Evolutionary conservation across 164 flowering plant genomes (phyloP), one percentile per base, ranked within the genome.

Genomic region (Vitis rotundifolia): DNA sequence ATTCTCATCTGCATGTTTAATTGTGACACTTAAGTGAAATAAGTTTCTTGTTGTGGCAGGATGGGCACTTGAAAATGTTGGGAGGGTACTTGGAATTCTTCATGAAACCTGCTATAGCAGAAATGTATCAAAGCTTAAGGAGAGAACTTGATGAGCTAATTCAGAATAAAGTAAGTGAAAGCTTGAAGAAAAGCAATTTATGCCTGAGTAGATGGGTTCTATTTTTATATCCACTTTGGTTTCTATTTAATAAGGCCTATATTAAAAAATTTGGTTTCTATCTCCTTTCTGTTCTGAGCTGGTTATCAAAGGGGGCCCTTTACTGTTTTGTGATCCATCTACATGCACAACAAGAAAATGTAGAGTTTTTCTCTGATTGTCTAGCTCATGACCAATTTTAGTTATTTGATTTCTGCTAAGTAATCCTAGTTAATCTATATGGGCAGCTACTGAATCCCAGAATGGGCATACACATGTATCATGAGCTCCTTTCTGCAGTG

Each of bases 11-110:
- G 18, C 8, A 49, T 61, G 7, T 44, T 64, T 55, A 16, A 2
- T 19, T 57, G 28, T 6, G 28, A 18, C 13, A 51, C 9, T 37
- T 22, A 58, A 3, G n/a, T 54, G 14, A 62, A 59, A 55, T 54
- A 15, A 11, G 0, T 11, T 55, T 54, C 26, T 15, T 22, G 49
- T 47, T 74, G 71, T 76, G 70, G 71, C 79, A 94, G 98, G 91
- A 88, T 71, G 98, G 97, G n/a, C 98, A 92, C 73, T 76, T 94
- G 73, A 91, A 87, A 73, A 88, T 94, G 97, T 67, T 94, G 77
- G 97, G 92, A 28, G 98, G 98, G 61, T 91, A 88, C 73, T 69
- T 94, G 80, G 98, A 94, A 73, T 94, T 94, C 75, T 92, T 87
- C 84, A 86, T 94, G 98, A 75, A 83, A 51, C 93, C 97, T 68